phyloP scores from a whole-genome alignment of 768 basidiomycete genomes.

The Lactarius tabidus region DNA sequence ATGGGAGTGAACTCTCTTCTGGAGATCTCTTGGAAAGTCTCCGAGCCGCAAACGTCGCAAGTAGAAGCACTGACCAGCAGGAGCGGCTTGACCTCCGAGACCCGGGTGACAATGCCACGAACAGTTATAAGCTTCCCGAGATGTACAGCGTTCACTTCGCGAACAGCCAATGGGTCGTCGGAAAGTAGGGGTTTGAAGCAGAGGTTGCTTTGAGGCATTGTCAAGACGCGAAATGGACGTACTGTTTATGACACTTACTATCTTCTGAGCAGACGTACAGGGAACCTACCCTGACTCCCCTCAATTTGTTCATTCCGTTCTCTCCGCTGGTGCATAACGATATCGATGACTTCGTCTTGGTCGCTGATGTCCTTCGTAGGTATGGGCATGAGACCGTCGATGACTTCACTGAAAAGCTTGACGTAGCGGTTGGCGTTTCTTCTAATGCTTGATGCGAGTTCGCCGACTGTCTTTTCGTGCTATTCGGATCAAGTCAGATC shows the following conservation, averaged over 20 bases:
- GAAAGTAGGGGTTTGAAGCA: slow-evolving; percentile 88
- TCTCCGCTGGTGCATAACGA: slow-evolving; percentile 89
- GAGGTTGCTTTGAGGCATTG: slow-evolving; percentile 60
- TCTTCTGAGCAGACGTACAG: slow-evolving; percentile 85
- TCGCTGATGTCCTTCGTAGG: slow-evolving; percentile 89
- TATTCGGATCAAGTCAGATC: slow-evolving; percentile 30
- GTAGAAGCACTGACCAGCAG: slow-evolving; percentile 97
- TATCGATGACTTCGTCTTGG: slow-evolving; percentile 92
- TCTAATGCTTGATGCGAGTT: slow-evolving; percentile 74
- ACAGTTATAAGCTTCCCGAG: slow-evolving; percentile 95
- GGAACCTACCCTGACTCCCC: slow-evolving; percentile 73
- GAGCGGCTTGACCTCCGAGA: slow-evolving; percentile 97
- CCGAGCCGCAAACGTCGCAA: slow-evolving; percentile 96
- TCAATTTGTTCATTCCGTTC: slow-evolving; percentile 84
- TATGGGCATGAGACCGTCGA: slow-evolving; percentile 77
- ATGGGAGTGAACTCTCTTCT: slow-evolving; percentile 90
- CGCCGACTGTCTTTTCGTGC: slow-evolving; percentile 68
- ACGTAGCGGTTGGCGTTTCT: slow-evolving; percentile 89
- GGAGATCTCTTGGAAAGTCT: slow-evolving; percentile 97
- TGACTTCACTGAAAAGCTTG: slow-evolving; percentile 80
- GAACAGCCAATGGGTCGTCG: slow-evolving; percentile 78
- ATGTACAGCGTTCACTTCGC: slow-evolving; percentile 80
- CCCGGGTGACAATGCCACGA: slow-evolving; percentile 96
- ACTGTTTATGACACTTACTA: slow-evolving; percentile 65
- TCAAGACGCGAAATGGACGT: slow-evolving; percentile 17